phyloP scores from a whole-genome alignment of 345 rosid genomes.

The Viola odorata region DNA sequence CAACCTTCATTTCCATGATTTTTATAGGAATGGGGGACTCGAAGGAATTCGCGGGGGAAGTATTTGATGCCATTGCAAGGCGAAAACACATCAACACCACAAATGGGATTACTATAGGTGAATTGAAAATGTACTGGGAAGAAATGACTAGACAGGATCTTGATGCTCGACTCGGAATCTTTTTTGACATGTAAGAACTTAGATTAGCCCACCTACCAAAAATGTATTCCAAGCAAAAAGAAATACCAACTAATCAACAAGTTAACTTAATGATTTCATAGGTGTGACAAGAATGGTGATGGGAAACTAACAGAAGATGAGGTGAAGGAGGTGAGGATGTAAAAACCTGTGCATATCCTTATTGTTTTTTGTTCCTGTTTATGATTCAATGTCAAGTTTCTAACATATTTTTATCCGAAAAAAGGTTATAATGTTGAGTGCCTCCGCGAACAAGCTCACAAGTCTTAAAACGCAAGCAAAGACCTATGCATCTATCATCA shows the following conservation, averaged over 20 bases:
- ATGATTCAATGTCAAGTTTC: background rate
- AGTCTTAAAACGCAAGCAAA: constrained; percentile 65
- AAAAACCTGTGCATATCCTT: background rate
- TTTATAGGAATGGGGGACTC: constrained; percentile 82
- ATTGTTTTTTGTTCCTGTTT: background rate
- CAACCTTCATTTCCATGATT: background rate
- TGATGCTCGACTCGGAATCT: constrained; percentile 80
- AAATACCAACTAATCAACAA: background rate
- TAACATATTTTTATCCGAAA: constrained; percentile 1
- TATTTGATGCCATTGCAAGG: constrained; percentile 73
- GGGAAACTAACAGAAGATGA: constrained; percentile 84
- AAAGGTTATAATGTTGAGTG: constrained; percentile 77
- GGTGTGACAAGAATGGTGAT: constrained; percentile 98
- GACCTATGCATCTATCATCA: constrained; percentile 72
- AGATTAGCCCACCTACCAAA: background rate
- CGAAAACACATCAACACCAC: constrained; percentile 43
- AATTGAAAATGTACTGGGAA: constrained; percentile 73
- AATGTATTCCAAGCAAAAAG: background rate
- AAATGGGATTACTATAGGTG: constrained; percentile 59
- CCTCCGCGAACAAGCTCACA: constrained; percentile 75
- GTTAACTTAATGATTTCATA: constrained; percentile 14
- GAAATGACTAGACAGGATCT: constrained; percentile 77
- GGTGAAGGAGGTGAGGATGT: constrained; percentile 62
- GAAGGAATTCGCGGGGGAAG: constrained; percentile 71
- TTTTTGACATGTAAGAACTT: constrained; percentile 74